Evolutionary conservation across 345 rosid genomes (phyloP).

Genomic region (Pistacia vera): DNA sequence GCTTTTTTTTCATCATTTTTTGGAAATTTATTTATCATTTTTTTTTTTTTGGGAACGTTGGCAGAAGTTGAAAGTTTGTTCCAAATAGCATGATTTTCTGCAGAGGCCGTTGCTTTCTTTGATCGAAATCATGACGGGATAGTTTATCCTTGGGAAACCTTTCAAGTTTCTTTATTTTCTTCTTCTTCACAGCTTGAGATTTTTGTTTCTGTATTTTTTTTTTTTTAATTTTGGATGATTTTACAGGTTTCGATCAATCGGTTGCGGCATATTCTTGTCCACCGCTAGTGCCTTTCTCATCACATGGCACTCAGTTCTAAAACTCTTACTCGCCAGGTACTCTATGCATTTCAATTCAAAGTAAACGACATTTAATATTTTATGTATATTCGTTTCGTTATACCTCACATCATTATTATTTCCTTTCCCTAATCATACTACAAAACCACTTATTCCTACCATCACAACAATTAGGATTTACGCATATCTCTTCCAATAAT

Average conservation of each 20-base stretch:
- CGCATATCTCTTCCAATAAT: too few relatives aligned
- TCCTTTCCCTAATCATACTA: too few relatives aligned
- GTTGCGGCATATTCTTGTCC: slow-evolving; percentile 46
- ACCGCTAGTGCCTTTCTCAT: slow-evolving; percentile 36
- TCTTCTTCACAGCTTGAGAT: not conserved
- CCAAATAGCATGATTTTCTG: slow-evolving; percentile 40
- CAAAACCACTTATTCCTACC: too few relatives aligned
- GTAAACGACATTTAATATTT: too few relatives aligned
- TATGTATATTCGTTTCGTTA: too few relatives aligned
- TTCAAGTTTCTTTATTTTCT: slow-evolving; percentile 43
- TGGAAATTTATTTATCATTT: too few relatives aligned
- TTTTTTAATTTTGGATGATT: not conserved
- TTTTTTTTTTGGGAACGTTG: not conserved
- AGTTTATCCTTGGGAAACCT: slow-evolving; percentile 83
- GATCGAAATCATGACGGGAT: slow-evolving; percentile 77
- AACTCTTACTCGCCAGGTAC: slow-evolving; percentile 74
- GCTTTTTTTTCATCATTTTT: not conserved
- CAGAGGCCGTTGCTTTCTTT: slow-evolving; percentile 81
- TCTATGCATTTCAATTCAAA: too few relatives aligned
- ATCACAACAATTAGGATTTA: too few relatives aligned
- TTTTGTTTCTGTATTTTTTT: not conserved
- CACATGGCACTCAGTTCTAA: slow-evolving; percentile 46
- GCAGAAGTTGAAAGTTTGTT: slow-evolving; percentile 11
- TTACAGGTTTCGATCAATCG: slow-evolving; percentile 65
- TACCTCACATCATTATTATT: too few relatives aligned